These are phyloP conservation scores for Corynespora cassiicola DNA, from an alignment of 2,329 filamentous ascomycete genomes.

Conservation along the genomic window DNA sequence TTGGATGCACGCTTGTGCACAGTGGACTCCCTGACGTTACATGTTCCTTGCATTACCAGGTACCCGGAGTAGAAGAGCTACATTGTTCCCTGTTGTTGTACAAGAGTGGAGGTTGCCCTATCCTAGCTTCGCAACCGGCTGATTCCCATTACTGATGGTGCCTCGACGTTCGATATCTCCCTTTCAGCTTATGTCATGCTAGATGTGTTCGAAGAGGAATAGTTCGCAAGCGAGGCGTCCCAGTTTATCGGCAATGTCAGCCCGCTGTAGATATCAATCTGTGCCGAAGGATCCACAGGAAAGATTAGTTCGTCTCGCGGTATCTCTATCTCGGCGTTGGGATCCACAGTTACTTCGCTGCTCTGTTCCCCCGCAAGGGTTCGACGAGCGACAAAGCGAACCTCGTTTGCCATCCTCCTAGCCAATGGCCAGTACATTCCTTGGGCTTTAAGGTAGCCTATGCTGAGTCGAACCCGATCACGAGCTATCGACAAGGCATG, in stretches of 20 bases:
- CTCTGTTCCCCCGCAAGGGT: slow-evolving; percentile 53
- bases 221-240: slow-evolving; percentile 17
- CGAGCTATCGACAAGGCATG: slow-evolving; percentile 69
- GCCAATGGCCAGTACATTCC: slow-evolving; percentile 75
- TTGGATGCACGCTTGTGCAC: background rate
- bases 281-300: slow-evolving; percentile 33
- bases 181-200: slow-evolving; percentile 9
- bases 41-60: background rate
- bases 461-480: slow-evolving; percentile 79
- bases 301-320: slow-evolving; percentile 36
- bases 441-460: slow-evolving; percentile 73
- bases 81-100: too few relatives aligned
- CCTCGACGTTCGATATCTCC: background rate
- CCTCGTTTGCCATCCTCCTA: slow-evolving; percentile 71
- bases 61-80: too few relatives aligned
- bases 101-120: too few relatives aligned
- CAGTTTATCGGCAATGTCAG: slow-evolving; percentile 32
- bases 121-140: too few relatives aligned
- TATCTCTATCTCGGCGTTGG: slow-evolving; percentile 28
- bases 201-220: slow-evolving; percentile 18
- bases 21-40: slow-evolving; percentile 3
- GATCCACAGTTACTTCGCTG: slow-evolving; percentile 12
- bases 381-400: slow-evolving; percentile 75
- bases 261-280: slow-evolving; percentile 41
- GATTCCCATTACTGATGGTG: background rate